Percentiles rank a stretch among this genome's conserved stretches.
These are phyloP conservation scores for Corymbia calophylla DNA, from an alignment of 441 rosid genomes.

Conservation along the genomic window DNA sequence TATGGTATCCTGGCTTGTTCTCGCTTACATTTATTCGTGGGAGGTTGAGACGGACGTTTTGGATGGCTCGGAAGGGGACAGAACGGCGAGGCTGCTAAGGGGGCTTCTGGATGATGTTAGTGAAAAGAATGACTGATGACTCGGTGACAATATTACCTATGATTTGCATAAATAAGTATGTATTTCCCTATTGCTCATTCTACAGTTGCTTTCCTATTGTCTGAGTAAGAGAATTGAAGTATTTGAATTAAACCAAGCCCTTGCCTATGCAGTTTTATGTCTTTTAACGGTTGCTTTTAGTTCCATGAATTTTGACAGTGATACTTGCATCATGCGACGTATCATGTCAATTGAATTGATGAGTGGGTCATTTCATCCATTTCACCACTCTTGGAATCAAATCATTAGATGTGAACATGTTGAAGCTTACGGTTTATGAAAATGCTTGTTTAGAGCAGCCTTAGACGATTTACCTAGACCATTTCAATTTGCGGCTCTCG, in stretches of 20 bases:
- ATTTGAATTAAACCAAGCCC: background rate
- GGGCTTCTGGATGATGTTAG: background rate
- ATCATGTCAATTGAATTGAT: background rate
- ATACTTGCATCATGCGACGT: background rate
- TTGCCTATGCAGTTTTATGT: background rate
- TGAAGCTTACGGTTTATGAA: no score
- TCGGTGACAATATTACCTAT: background rate
- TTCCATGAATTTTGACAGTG: no score
- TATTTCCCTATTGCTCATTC: background rate
- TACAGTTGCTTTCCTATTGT: background rate
- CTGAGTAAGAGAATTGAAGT: no score
- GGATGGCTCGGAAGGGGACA: background rate
- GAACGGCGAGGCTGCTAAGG: background rate
- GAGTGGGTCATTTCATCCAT: background rate
- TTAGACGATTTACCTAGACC: no score
- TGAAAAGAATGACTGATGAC: background rate
- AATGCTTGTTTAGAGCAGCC: no score
- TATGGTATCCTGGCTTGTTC: background rate
- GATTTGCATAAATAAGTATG: background rate
- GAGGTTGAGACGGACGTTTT: background rate
- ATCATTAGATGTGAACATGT: no score
- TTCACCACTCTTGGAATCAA: no score
- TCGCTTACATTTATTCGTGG: background rate
- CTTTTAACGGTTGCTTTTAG: background rate
- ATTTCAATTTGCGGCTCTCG: no score